Percentiles rank a stretch among this genome's conserved stretches.
Conservation (phyloP, 2,329 filamentous ascomycete species). For the Aspergillus hiratsukae region DNA sequence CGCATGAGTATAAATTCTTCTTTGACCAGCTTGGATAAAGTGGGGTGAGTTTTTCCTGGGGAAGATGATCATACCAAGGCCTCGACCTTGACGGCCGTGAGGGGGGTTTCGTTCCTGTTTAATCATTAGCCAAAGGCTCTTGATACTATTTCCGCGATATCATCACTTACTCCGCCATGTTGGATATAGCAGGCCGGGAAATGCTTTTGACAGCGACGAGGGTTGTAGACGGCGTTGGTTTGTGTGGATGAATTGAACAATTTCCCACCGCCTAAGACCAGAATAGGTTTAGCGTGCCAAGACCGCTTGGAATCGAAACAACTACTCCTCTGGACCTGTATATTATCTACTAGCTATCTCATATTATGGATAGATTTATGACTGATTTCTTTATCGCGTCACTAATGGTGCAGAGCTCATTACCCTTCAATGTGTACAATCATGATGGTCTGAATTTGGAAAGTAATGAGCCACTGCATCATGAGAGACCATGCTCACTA, state of each 20-base stretch:
- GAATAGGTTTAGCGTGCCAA: constrained; percentile 25
- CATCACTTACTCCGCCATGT: constrained; percentile 30
- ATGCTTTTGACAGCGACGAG: constrained; percentile 15
- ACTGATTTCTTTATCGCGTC: not conserved
- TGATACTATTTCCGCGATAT: not conserved
- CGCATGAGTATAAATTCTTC: constrained; percentile 21
- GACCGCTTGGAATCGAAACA: constrained; percentile 3
- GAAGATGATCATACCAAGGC: constrained; percentile 65
- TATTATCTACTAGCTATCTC: not conserved
- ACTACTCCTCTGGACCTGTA: too few species aligned
- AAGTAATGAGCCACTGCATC: not conserved
- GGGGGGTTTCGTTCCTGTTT: constrained; percentile 62
- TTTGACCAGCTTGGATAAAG: constrained; percentile 17
- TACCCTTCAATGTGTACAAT: not conserved
- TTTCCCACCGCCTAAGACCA: constrained; percentile 24
- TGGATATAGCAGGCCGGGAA: constrained; percentile 20
- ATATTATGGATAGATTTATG: not conserved
- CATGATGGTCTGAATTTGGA: not conserved
- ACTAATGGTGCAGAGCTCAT: not conserved
- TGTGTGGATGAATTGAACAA: constrained; percentile 31
- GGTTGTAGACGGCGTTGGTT: constrained; percentile 20
- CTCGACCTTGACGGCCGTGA: constrained; percentile 89
- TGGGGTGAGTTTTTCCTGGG: constrained; percentile 29
- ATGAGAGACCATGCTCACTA: not conserved
- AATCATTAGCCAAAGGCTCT: constrained; percentile 13